Evolutionary conservation across 805 yeast species (phyloP), one percentile per base, ranked within the genome.

Genomic region (Starmerella sirachaensis): DNA sequence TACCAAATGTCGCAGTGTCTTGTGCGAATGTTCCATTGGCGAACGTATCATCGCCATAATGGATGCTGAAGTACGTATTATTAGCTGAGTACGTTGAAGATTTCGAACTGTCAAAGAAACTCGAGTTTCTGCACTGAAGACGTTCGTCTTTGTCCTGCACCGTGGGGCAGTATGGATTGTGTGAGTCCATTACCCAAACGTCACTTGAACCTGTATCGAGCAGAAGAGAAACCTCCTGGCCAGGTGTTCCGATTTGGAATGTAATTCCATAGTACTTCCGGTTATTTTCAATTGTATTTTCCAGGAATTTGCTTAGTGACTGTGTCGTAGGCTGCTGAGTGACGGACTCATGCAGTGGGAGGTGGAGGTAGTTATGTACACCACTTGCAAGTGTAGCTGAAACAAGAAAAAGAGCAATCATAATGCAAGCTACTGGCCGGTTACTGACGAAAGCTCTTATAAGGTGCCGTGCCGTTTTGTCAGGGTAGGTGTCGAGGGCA

Each of bases 131-230:
- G 31, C 29, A 19, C 16, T 46, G 40, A 25, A 50, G 31, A n/a
- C n/a, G n/a, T n/a, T n/a, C n/a, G n/a, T n/a, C n/a, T n/a, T n/a
- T n/a, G n/a, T n/a, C n/a, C n/a, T n/a, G n/a, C n/a, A n/a, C n/a
- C n/a, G n/a, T n/a, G n/a, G n/a, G n/a, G 44, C 59, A 60, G 45
- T 62, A 67, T 2, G 76, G 68, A 48, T 72, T 73, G 29, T 59
- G 49, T 2, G 64, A 46, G 25, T 64, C 61, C 44, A 69, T 63
- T 6, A 78, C 72, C 83, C 84, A 78, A 33, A 78, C 53, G 53
- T 80, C 91, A 1, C 79, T 67, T 1, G 85, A 76, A 2, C 91
- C 93, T 1, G 88, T 80, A 53, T 80, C 93, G 14, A 80, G 55
- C 31, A 74, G 58, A 3, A 78, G 73, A 2, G 62, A 61, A 6